Evolutionary conservation across 1,139 yeast species (phyloP).

Genomic region (Geotrichum citri-aurantii): DNA sequence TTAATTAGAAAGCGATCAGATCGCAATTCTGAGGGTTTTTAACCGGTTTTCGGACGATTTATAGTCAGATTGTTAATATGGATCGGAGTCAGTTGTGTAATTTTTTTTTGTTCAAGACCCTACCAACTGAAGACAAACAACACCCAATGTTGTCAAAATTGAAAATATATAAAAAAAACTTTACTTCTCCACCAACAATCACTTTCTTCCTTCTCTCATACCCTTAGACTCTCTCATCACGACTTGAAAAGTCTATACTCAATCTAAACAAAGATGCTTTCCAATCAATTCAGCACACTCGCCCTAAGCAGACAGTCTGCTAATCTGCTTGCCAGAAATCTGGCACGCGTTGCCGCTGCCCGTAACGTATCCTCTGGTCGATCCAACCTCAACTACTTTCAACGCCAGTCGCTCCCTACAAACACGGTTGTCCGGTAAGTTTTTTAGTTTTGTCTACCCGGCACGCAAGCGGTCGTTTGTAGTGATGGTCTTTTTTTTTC

Average conservation of each 20-base stretch:
- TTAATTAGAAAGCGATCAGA: background rate
- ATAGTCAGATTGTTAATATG: background rate
- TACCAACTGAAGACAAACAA: no score
- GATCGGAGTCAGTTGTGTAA: no score
- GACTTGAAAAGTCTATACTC: no score
- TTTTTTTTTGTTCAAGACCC: no score
- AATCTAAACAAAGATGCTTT: background rate
- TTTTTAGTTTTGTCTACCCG: background rate
- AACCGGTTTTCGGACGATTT: background rate
- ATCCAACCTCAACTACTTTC: slow-evolving; percentile 50
- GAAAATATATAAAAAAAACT: no score
- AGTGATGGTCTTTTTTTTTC: background rate
- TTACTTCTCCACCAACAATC: background rate
- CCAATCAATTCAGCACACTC: background rate
- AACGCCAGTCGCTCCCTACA: slow-evolving; percentile 59
- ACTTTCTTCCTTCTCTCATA: no score
- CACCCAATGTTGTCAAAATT: background rate
- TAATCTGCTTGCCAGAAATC: background rate
- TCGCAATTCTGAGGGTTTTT: background rate
- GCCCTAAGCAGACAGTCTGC: background rate
- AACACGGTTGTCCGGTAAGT: slow-evolving; percentile 55
- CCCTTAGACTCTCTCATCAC: background rate
- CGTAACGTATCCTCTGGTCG: slow-evolving; percentile 3
- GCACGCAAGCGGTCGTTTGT: background rate
- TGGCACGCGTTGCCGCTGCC: background rate